A percentile compares a stretch with the other conserved stretches of the same genome.
Evolutionary conservation across 371 early-diverging fungal species (phyloP).

Genomic region (Choanephora cucurbitarum): DNA sequence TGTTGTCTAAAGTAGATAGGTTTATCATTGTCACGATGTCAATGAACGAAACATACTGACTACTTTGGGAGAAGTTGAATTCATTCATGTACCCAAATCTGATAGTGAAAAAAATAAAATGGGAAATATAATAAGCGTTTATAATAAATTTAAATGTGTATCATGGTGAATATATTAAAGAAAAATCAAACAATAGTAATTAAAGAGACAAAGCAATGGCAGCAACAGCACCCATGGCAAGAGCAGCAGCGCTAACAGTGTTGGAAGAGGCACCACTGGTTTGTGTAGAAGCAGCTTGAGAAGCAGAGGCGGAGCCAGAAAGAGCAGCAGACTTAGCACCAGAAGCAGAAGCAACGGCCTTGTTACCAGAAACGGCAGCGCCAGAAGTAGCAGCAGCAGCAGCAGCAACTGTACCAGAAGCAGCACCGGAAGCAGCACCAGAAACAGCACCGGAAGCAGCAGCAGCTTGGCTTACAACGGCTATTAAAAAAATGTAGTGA

Average conservation of each 20-base stretch:
- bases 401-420: constrained; percentile 3
- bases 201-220: constrained; percentile 10
- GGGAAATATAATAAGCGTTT: too few species aligned
- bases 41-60: too few species aligned
- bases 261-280: background rate
- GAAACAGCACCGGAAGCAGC: constrained; percentile 18
- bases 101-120: too few species aligned
- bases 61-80: too few species aligned
- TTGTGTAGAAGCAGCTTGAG: constrained; percentile 5
- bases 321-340: constrained; percentile 29
- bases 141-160: too few species aligned
- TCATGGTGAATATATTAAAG: background rate
- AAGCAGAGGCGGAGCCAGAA: constrained; percentile 12
- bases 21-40: too few species aligned
- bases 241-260: constrained; percentile 4
- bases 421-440: constrained; percentile 17
- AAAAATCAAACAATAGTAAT: background rate
- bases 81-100: too few species aligned
- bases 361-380: constrained; percentile 22
- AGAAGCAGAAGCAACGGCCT: constrained; percentile 41
- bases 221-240: constrained; percentile 8
- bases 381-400: constrained; percentile 19
- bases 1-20: too few species aligned
- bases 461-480: constrained; percentile 5
- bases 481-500: background rate